Base-by-base conservation (phyloP, 2,329 filamentous ascomycete species). In the Arthrobotrys pseudoclavata region DNA sequence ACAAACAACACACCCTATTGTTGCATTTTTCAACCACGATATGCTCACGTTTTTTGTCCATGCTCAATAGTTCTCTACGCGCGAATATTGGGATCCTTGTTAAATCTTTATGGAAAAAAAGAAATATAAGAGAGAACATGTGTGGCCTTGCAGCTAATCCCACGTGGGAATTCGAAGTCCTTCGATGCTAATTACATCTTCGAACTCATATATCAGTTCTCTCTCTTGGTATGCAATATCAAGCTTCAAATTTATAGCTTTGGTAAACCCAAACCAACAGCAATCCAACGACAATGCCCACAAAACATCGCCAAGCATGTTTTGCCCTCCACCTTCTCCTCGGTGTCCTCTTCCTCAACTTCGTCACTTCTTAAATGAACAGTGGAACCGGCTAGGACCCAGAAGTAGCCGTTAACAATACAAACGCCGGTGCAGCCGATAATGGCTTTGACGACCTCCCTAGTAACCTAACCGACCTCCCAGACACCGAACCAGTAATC, bases 261-360 rank as follows among this genome's bases (percentile, higher is more conserved):
- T 40, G 12, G 37, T 12, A 15, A 3, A 40, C 15, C 37, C 13
- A 3, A 40, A 40, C 3, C 37, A 1, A 40, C 15, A 40, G 13
- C 12, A 40, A 13, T n/a, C 37, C 37, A 40, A 4, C 7, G 26
- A 29, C 12, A 18, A 60, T 60, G 47, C 10, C 20, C 13, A 13
- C 20, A 50, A 50, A 50, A 7, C 10, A n/a, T 12, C 37, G 15
- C 5, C 42, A 18, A 2, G 3, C 47, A 2, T n/a, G 20, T 1
- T 15, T 4, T 15, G 20, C 42, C 18, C 18, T 60, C 15, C 3
- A 1, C 22, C 5, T 63, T 31, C 57, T 70, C 22, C 4, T 70
- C 29, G 15, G 45, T 1, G 9, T 63, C 13, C 29, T 70, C 12
- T 10, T 70, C 20, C 37, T 70, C 10, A 52, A 63, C 18, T 18